A percentile compares a stretch with the other conserved stretches of the same genome.
Conservation (phyloP, 768 basidiomycete species). For the Dictyophora rubrovolvata region DNA sequence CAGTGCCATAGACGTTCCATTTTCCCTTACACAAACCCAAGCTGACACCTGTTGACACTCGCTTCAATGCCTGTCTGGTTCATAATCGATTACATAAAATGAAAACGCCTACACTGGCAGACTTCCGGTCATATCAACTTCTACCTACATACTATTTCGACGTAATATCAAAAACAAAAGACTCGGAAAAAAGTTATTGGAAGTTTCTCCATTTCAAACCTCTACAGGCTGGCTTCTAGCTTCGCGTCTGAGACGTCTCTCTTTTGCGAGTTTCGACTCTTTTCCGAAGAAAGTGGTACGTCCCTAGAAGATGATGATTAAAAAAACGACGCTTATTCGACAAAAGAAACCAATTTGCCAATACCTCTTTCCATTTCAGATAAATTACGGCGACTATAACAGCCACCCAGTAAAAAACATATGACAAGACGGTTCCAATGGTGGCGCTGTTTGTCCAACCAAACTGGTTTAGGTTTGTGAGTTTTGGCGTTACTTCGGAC, state of each 20-base stretch:
- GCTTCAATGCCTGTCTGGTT: no score
- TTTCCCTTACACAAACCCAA: no score
- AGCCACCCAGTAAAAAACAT: conserved; percentile 88
- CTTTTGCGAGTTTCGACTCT: conserved; percentile 35
- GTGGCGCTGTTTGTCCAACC: conserved; percentile 79
- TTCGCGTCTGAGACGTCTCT: not conserved
- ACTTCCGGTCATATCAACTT: no score
- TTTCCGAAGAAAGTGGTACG: conserved; percentile 50
- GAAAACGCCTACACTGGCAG: no score
- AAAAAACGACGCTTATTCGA: not conserved
- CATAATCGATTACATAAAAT: no score
- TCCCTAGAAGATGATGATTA: conserved; percentile 30
- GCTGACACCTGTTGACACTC: no score
- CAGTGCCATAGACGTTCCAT: no score
- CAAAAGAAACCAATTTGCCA: not conserved
- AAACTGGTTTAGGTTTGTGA: conserved; percentile 24
- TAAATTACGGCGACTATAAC: conserved; percentile 57
- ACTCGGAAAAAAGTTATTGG: no score
- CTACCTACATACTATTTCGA: no score
- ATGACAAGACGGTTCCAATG: conserved; percentile 72
- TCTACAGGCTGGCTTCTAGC: not conserved
- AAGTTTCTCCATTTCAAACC: not conserved
- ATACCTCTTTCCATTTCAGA: conserved; percentile 45
- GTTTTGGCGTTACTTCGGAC: not conserved
- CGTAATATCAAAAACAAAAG: no score